A percentile compares a stretch with the other conserved stretches of the same genome.
Evolutionary conservation across 257 asterid species (phyloP).

Genomic region (Thymus mandschuricus): DNA sequence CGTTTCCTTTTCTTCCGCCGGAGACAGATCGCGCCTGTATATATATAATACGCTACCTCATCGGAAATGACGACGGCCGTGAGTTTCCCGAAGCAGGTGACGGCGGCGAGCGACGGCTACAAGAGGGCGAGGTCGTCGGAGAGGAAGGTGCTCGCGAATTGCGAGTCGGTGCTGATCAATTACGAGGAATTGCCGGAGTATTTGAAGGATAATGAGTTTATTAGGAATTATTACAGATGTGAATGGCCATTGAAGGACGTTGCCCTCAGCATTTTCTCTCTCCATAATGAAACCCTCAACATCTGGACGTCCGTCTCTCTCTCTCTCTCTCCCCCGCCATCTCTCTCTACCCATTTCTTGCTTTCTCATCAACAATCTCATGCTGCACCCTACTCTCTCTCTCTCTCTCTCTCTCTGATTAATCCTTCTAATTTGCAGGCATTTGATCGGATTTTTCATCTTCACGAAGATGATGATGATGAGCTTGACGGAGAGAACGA

Average conservation of each 20-base stretch:
- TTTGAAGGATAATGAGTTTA: slow-evolving; percentile 79
- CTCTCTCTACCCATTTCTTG: too few relatives aligned
- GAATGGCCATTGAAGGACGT: slow-evolving; percentile 86
- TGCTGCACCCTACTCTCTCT: slow-evolving; percentile 34
- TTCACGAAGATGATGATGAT: slow-evolving; percentile 62
- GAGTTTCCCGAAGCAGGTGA: background rate
- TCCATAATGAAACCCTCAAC: slow-evolving; percentile 87
- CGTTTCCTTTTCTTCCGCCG: slow-evolving; percentile 34
- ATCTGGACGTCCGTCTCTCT: slow-evolving; percentile 74
- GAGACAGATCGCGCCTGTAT: slow-evolving; percentile 4
- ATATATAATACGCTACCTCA: background rate
- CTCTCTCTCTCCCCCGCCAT: slow-evolving; percentile 17
- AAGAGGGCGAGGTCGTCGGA: slow-evolving; percentile 24
- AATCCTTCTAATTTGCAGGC: slow-evolving; percentile 43
- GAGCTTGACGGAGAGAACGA: slow-evolving; percentile 63
- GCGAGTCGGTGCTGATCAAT: slow-evolving; percentile 38
- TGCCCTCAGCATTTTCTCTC: slow-evolving; percentile 68
- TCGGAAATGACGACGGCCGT: background rate
- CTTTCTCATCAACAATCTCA: too few relatives aligned
- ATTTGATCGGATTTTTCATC: slow-evolving; percentile 74
- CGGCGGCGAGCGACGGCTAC: slow-evolving; percentile 20
- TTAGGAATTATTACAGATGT: slow-evolving; percentile 78
- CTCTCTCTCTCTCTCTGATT: slow-evolving; percentile 5
- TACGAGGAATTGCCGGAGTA: slow-evolving; percentile 68
- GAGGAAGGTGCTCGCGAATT: slow-evolving; percentile 49